A percentile compares a stretch with the other conserved stretches of the same genome.
phyloP scores from a whole-genome alignment of 1,284 basidiomycete genomes.

The Flammula alnicola region DNA sequence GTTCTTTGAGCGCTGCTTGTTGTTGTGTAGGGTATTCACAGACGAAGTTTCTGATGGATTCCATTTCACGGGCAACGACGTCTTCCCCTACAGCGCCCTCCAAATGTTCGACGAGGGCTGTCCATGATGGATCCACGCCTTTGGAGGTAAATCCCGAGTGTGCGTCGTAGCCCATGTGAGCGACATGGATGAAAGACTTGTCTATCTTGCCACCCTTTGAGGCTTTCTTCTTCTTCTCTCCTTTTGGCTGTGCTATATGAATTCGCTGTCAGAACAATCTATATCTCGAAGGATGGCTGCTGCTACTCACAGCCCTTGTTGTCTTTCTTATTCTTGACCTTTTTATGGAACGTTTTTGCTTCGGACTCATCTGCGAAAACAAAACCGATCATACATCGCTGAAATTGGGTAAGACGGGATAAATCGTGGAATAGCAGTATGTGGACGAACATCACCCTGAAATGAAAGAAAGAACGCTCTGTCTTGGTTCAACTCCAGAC shows the following conservation, averaged over 20 bases:
- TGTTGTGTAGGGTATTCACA: slow-evolving; percentile 57
- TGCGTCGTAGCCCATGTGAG: slow-evolving; percentile 93
- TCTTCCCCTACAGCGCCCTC: slow-evolving; percentile 75
- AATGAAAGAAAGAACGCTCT: slow-evolving; percentile 95
- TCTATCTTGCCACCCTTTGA: slow-evolving; percentile 75
- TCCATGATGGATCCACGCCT: slow-evolving; percentile 95
- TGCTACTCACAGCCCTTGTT: slow-evolving; percentile 45
- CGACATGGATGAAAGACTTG: slow-evolving; percentile 92
- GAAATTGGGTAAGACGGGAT: slow-evolving; percentile 15
- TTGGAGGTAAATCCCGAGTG: slow-evolving; percentile 86
- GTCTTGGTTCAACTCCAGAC: slow-evolving; percentile 86
- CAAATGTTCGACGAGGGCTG: slow-evolving; percentile 75
- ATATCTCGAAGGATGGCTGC: not conserved
- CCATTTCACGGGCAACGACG: slow-evolving; percentile 78
- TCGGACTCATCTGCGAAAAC: slow-evolving; percentile 90
- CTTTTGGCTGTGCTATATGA: slow-evolving; percentile 43
- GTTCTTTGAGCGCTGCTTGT: slow-evolving; percentile 35
- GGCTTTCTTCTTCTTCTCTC: slow-evolving; percentile 65
- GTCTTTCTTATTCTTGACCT: slow-evolving; percentile 76
- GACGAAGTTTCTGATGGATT: slow-evolving; percentile 90
- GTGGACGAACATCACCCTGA: slow-evolving; percentile 86
- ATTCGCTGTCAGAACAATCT: slow-evolving; percentile 7
- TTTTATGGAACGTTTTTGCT: slow-evolving; percentile 89
- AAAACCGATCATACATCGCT: slow-evolving; percentile 90
- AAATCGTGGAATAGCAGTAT: slow-evolving; percentile 1